Conservation (phyloP, 345 rosid genomes). For the Eutrema japonicum region DNA sequence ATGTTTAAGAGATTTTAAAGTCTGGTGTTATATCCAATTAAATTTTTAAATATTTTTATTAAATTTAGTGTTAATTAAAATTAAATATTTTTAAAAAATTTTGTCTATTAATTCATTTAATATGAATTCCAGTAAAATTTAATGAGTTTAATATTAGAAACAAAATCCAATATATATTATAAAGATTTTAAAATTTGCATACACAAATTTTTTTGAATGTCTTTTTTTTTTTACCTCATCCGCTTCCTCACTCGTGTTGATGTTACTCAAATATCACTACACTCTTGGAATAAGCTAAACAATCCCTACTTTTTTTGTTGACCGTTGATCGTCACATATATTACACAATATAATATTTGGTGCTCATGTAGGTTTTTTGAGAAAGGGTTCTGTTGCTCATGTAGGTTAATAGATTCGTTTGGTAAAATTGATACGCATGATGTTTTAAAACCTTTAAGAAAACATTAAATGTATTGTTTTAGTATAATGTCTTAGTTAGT, state of each 20-base stretch:
- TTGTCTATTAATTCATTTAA: no score
- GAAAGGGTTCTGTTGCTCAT: background rate
- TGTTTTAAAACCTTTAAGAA: constrained; percentile 1
- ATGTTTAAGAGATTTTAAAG: no score
- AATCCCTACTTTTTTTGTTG: constrained; percentile 1
- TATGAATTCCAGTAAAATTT: no score
- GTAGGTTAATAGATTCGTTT: constrained; percentile 36
- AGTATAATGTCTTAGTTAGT: background rate
- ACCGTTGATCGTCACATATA: constrained; percentile 32
- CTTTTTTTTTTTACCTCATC: background rate
- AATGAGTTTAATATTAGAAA: no score
- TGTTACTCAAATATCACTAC: constrained; percentile 30
- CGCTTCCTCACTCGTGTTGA: constrained; percentile 10
- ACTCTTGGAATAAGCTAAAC: background rate
- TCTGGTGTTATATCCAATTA: no score
- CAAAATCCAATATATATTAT: no score
- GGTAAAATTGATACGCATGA: constrained; percentile 41
- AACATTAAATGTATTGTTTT: constrained; percentile 6
- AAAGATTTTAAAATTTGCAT: no score
- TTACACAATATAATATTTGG: constrained; percentile 9
- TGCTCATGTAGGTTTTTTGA: constrained; percentile 2
- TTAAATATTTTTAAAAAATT: no score
- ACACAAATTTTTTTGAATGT: no score
- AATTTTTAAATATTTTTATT: no score
- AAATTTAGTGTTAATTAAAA: no score